Conservation (phyloP, 345 rosid genomes). For the Gossypium longicalyx region DNA sequence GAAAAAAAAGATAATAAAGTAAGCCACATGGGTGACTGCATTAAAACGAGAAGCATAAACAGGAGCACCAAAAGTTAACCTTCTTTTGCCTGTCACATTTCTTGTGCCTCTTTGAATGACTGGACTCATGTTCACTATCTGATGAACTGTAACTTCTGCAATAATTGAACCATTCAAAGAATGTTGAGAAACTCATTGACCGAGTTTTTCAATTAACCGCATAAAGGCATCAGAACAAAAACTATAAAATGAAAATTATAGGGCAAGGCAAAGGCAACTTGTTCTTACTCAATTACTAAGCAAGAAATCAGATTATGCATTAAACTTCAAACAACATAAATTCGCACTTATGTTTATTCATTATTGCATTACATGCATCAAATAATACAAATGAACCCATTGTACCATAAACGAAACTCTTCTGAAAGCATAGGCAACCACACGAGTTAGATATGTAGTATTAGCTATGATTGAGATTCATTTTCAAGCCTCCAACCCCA, state of each 20-base stretch:
- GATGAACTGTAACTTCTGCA: conserved; percentile 44
- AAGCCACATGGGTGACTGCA: background rate
- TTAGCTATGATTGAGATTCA: background rate
- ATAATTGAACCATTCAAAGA: conserved; percentile 11
- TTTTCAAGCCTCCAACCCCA: background rate
- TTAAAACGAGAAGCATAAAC: background rate
- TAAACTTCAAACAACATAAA: background rate
- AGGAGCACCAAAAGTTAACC: conserved; percentile 36
- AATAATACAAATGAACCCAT: background rate
- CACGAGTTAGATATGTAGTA: background rate
- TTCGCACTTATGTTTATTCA: background rate
- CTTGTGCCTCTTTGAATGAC: conserved; percentile 59
- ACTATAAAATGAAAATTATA: background rate
- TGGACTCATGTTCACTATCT: conserved; percentile 60
- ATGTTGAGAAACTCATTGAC: conserved; percentile 9
- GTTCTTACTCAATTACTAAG: background rate
- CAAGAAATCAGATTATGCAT: background rate
- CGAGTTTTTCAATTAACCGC: background rate
- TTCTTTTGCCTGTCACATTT: conserved; percentile 69
- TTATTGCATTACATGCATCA: background rate
- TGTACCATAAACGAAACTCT: background rate
- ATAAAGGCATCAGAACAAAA: background rate
- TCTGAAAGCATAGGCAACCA: background rate
- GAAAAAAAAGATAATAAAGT: conserved; percentile 10
- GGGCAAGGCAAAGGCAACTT: background rate